These are phyloP conservation scores for Verbena officinalis DNA, from an alignment of 257 asterid genomes.

Conservation along the genomic window DNA sequence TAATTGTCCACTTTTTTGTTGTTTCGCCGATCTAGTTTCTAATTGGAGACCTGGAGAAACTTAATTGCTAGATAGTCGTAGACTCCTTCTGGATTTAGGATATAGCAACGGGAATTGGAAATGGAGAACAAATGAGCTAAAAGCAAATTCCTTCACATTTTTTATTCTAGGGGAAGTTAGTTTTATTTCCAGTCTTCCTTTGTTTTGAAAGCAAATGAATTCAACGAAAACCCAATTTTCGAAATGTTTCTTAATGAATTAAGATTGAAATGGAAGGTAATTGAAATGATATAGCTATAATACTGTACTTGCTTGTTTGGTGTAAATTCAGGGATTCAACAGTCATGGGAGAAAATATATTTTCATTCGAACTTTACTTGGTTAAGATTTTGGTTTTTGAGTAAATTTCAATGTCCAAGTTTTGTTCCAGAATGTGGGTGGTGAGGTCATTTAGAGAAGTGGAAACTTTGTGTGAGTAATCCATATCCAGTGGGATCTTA, in stretches of 20 bases:
- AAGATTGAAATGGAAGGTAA: too few relatives aligned
- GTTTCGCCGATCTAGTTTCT: conserved; percentile 15
- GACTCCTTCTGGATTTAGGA: not conserved
- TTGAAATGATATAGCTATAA: too few relatives aligned
- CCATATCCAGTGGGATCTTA: not conserved
- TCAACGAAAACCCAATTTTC: too few relatives aligned
- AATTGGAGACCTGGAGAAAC: conserved; percentile 1
- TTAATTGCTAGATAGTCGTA: conserved; percentile 2
- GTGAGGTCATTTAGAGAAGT: conserved; percentile 1
- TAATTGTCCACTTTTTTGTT: not conserved
- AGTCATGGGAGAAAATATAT: too few relatives aligned
- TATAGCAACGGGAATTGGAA: not conserved
- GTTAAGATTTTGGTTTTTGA: not conserved
- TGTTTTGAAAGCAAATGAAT: too few relatives aligned
- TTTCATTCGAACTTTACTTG: not conserved
- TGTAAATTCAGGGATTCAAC: too few relatives aligned
- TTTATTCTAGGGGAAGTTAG: too few relatives aligned
- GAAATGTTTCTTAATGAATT: too few relatives aligned
- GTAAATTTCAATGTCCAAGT: not conserved
- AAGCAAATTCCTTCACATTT: too few relatives aligned
- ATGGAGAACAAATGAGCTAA: not conserved
- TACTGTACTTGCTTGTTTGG: too few relatives aligned
- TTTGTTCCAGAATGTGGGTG: not conserved
- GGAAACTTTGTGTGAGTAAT: not conserved
- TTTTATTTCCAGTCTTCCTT: too few relatives aligned